Evolutionary conservation across 169 alveolate genomes (phyloP).

Genomic region (Eimeria praecox): DNA sequence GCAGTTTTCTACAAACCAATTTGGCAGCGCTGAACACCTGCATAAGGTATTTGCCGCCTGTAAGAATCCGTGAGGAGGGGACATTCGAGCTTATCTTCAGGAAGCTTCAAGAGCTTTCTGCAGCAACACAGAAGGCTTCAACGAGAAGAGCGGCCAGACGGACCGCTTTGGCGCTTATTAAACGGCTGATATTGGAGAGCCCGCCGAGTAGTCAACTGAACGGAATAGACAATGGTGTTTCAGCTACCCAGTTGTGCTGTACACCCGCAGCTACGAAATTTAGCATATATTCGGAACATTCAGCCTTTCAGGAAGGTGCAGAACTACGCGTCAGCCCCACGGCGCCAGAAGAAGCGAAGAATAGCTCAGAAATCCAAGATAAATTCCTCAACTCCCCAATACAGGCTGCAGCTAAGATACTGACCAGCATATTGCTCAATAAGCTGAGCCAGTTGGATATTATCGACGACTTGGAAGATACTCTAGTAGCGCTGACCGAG

Average conservation of each 20-base stretch:
- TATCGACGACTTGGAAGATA: slow-evolving; percentile 17
- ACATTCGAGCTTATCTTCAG: neutral
- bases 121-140: slow-evolving; percentile 45
- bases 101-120: slow-evolving; percentile 32
- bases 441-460: neutral
- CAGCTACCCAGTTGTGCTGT: neutral
- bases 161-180: slow-evolving; percentile 26
- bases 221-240: neutral
- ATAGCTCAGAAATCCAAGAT: neutral
- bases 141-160: neutral
- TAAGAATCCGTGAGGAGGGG: slow-evolving; percentile 9
- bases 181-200: slow-evolving; percentile 17
- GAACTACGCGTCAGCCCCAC: neutral
- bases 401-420: slow-evolving; percentile 52
- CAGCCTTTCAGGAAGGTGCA: neutral
- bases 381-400: neutral
- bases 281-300: neutral
- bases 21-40: slow-evolving; percentile 39
- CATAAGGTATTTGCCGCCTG: slow-evolving; percentile 14
- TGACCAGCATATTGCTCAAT: slow-evolving; percentile 16
- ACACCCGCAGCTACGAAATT: neutral
- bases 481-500: slow-evolving; percentile 40
- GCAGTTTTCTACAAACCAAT: slow-evolving; percentile 1
- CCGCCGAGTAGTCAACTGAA: neutral
- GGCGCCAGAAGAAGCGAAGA: neutral